phyloP scores from a whole-genome alignment of 305 asterid species.

The Andrographis paniculata region DNA sequence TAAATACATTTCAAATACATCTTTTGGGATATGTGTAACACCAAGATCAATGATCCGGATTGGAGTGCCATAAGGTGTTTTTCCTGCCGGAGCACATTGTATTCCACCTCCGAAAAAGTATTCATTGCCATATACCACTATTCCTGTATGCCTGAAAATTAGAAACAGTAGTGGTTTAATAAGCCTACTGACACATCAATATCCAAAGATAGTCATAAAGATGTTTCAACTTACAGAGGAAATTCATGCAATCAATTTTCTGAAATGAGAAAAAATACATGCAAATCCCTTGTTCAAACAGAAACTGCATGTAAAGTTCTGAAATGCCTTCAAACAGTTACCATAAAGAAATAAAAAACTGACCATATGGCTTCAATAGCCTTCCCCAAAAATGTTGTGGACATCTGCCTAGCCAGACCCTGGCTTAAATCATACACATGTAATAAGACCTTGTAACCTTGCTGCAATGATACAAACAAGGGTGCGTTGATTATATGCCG shows the following conservation, averaged over 20 bases:
- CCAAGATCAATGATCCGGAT: conserved; percentile 77
- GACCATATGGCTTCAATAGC: conserved; percentile 91
- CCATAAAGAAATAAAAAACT: conserved; percentile 6
- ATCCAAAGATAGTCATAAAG: not conserved
- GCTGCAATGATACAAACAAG: conserved; percentile 57
- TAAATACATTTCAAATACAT: conserved; percentile 72
- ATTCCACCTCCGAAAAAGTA: conserved; percentile 96
- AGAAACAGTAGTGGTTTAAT: not conserved
- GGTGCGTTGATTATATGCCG: not conserved
- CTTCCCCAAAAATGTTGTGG: conserved; percentile 78
- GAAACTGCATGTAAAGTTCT: not conserved
- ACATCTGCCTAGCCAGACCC: conserved; percentile 85
- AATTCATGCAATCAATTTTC: too few species aligned
- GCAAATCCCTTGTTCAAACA: not conserved
- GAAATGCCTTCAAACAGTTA: not conserved
- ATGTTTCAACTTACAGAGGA: too few species aligned
- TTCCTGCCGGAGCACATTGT: conserved; percentile 60
- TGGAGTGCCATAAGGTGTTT: conserved; percentile 82
- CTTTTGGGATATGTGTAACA: conserved; percentile 79
- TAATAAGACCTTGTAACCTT: conserved; percentile 68
- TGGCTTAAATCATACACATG: conserved; percentile 90
- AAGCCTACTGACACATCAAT: not conserved
- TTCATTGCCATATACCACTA: conserved; percentile 78
- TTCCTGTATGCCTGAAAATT: conserved; percentile 82
- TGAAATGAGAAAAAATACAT: not conserved